These are phyloP conservation scores for Rubia yunnanensis DNA, from an alignment of 257 asterid species.

Conservation along the genomic window DNA sequence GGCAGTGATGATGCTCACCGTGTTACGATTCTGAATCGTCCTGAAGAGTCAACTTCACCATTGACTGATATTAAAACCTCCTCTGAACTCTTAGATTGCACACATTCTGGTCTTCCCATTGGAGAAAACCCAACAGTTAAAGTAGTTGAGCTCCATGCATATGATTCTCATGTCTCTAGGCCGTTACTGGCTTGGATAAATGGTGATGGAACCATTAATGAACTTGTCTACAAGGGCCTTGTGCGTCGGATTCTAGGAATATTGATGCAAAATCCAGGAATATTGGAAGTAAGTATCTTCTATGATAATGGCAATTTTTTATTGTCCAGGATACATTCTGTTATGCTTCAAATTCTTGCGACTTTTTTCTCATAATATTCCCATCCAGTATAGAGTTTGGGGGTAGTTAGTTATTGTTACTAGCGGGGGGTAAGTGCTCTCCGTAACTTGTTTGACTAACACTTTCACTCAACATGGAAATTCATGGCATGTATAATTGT, in stretches of 20 bases:
- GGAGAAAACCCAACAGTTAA: constrained; percentile 19
- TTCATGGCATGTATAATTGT: not conserved
- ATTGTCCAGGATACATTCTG: not conserved
- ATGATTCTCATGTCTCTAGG: constrained; percentile 31
- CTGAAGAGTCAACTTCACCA: constrained; percentile 35
- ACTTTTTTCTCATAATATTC: not conserved
- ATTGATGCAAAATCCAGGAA: constrained; percentile 92
- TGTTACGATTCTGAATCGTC: constrained; percentile 70
- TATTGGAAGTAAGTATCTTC: constrained; percentile 52
- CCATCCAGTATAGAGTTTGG: not conserved
- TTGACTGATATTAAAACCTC: constrained; percentile 23
- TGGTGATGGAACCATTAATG: constrained; percentile 80
- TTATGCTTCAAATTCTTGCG: not conserved
- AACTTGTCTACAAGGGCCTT: constrained; percentile 76
- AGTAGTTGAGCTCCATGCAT: constrained; percentile 21
- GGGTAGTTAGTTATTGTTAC: not conserved
- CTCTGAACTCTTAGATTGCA: constrained; percentile 20
- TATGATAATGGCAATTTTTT: not conserved
- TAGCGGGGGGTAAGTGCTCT: not conserved
- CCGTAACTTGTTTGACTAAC: not conserved
- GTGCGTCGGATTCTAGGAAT: constrained; percentile 67
- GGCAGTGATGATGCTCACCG: constrained; percentile 45
- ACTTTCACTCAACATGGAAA: not conserved
- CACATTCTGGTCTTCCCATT: constrained; percentile 28
- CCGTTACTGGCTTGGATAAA: constrained; percentile 85